Percentiles rank a stretch among this genome's conserved stretches.
Conservation (phyloP, 2,329 filamentous ascomycete genomes). For the Exophiala xenobiotica region DNA sequence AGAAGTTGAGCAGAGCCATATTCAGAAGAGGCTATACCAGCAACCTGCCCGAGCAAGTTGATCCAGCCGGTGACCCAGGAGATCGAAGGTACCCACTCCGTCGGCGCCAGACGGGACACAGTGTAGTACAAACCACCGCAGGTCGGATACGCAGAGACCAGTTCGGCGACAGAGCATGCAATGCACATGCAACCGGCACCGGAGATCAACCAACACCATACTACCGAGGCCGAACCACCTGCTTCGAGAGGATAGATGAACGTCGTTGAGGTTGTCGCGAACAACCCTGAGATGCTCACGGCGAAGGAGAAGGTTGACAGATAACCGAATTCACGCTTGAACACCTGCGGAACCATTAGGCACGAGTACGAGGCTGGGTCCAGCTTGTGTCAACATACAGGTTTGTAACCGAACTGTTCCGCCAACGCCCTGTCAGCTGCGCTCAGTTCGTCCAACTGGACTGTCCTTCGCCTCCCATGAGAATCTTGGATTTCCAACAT, state of each 20-base stretch:
- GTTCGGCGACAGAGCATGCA: slow-evolving; percentile 54
- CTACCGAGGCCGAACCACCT: slow-evolving; percentile 53
- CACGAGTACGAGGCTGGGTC: not conserved
- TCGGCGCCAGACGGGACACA: slow-evolving; percentile 56
- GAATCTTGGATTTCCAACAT: slow-evolving; percentile 23
- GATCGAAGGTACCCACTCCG: slow-evolving; percentile 45
- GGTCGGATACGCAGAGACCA: slow-evolving; percentile 60
- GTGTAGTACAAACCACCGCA: slow-evolving; percentile 58
- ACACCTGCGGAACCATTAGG: slow-evolving; percentile 16
- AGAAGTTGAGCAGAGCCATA: slow-evolving; percentile 59
- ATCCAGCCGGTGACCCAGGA: slow-evolving; percentile 52
- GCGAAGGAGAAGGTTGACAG: slow-evolving; percentile 62
- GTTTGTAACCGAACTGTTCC: slow-evolving; percentile 37
- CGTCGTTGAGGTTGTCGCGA: slow-evolving; percentile 57
- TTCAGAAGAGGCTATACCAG: slow-evolving; percentile 56
- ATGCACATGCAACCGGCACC: slow-evolving; percentile 59
- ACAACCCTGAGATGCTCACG: slow-evolving; percentile 57
- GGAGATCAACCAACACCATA: slow-evolving; percentile 61
- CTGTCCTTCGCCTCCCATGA: slow-evolving; percentile 22
- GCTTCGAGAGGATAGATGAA: slow-evolving; percentile 55
- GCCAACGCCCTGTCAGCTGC: slow-evolving; percentile 33
- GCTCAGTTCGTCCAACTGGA: slow-evolving; percentile 32
- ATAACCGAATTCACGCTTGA: slow-evolving; percentile 59
- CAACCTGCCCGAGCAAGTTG: slow-evolving; percentile 51
- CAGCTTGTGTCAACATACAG: slow-evolving; percentile 27